Evolutionary conservation across 2,329 filamentous ascomycete species (phyloP), one percentile per base, ranked within the genome.

Genomic region (Reticulascus tulasneorum): DNA sequence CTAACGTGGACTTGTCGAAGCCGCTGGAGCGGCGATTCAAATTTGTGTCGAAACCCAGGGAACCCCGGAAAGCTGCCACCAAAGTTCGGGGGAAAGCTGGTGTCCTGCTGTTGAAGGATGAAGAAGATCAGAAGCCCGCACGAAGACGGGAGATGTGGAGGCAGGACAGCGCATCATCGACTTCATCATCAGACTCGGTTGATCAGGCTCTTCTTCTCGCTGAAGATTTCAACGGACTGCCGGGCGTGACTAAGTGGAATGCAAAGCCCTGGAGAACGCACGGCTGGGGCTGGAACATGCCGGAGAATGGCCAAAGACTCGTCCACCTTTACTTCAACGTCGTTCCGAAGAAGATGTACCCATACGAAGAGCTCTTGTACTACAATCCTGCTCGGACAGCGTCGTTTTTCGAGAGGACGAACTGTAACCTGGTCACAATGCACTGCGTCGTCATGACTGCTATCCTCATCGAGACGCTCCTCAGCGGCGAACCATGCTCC

Each of bases 401-500:
- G 33, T 40, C 49, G 17, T 57, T 56, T 35, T 50, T 51, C 46
- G 37, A 46, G 16, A 46, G 53, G 35, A 46, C 53, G 8, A 45
- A 46, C 6, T 40, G 42, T 17, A 52, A 56, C 42, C 35, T 41
- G 15, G 51, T 53, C 10, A 51, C 51, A 10, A 32, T 51, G 13
- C 53, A 52, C 22, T 56, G 49, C 29, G 51, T 57, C n/a, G 36
- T 55, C 23, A 49, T 59, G 47, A 54, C 52, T 35, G 55, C 52
- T 18, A 41, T 49, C 40, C 50, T 58, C 37, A 36, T 48, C 7
- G 47, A 52, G 7, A 47, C 49, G 2, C 32, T 58, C 4, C 13
- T 47, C 9, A 39, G 40, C 29, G 41, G 44, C 18, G 37, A 46
- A 23, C 30, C 29, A 8, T 33, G 42, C 9, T 38, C 45, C 7